Base-by-base conservation (phyloP, 352 stramenopile genomes). In the Lagenidium giganteum region DNA sequence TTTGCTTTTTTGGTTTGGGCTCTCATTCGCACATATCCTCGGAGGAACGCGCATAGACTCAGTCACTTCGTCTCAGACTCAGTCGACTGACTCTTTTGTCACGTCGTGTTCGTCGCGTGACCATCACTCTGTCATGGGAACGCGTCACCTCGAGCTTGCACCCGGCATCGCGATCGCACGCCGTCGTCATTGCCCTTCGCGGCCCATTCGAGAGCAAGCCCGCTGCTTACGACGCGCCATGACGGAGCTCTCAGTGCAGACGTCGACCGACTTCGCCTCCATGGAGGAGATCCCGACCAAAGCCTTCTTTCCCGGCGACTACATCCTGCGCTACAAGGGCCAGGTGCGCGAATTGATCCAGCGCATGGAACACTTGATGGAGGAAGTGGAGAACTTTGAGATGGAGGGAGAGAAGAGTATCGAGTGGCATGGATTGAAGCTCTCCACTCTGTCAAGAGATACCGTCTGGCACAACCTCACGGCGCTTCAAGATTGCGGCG, bases 391-490 rank as follows among this genome's bases (percentile, higher is more conserved):
- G 31, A 67, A 66, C 23, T 42, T 86, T 18, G 69, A 86, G 44
- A 51, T 45, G 20, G 71, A 87, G 47, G 58, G 49, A 33, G 53
- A 76, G 32, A 42, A 56, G 16, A 37, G 14, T 9, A 35, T 64
- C 9, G 66, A 77, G 41, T 57, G 39, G 39, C 45, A 79, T 46
- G 67, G 61, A 12, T 47, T 62, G 27, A 51, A 71, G 14, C 52
- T 85, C 36, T 51, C 61, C 12, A 36, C 49, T 18, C 53, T 85
- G 11, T 62, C 64, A 27, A 47, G 64, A 18, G 55, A 85, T 25
- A 81, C 62, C 0, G 60, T 87, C 9, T 89, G 77, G 73, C 73
- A 77, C 23, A 84, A 84, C 38, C 51, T 89, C 13, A 60, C 53
- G 32, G 66, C 69, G 26, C 57, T 89, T 1, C 53, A 77, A n/a